phyloP scores from a whole-genome alignment of 768 basidiomycete genomes.

The Serendipita indica region DNA sequence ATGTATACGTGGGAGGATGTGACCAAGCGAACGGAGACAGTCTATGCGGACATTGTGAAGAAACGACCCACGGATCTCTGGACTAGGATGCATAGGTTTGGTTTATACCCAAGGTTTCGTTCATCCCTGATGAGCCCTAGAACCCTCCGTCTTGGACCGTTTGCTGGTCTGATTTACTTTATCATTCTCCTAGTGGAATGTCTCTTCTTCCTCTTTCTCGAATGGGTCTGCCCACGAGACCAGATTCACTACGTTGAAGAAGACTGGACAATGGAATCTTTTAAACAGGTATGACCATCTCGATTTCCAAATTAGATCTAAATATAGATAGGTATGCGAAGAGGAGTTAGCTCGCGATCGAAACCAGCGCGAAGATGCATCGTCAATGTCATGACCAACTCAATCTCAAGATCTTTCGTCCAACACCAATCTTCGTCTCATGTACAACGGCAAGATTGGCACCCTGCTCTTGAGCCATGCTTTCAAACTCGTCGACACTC shows the following conservation, averaged over 20 bases:
- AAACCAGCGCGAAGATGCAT: background rate
- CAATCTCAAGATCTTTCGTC: conserved; percentile 52
- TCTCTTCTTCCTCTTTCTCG: conserved; percentile 70
- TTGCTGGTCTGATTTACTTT: conserved; percentile 77
- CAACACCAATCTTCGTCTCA: conserved; percentile 55
- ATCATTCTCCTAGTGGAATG: conserved; percentile 82
- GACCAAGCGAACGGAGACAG: conserved; percentile 63
- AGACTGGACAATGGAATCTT: conserved; percentile 39
- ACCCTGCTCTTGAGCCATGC: conserved; percentile 31
- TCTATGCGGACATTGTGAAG: conserved; percentile 57
- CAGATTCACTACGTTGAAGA: conserved; percentile 58
- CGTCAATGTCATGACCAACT: conserved; percentile 31
- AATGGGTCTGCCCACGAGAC: conserved; percentile 69
- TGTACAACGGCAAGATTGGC: conserved; percentile 40
- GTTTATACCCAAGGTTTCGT: background rate
- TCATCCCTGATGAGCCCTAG: conserved; percentile 23
- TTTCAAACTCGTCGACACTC: conserved; percentile 60
- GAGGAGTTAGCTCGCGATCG: background rate
- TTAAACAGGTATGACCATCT: conserved; percentile 22
- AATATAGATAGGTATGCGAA: background rate
- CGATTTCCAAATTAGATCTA: too few species aligned
- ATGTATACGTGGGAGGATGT: conserved; percentile 86
- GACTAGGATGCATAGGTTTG: conserved; percentile 62
- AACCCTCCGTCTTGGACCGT: conserved; percentile 62
- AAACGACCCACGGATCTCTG: conserved; percentile 53